Conservation (phyloP, 2,329 filamentous ascomycete species). For the Metarhizium brunneum region DNA sequence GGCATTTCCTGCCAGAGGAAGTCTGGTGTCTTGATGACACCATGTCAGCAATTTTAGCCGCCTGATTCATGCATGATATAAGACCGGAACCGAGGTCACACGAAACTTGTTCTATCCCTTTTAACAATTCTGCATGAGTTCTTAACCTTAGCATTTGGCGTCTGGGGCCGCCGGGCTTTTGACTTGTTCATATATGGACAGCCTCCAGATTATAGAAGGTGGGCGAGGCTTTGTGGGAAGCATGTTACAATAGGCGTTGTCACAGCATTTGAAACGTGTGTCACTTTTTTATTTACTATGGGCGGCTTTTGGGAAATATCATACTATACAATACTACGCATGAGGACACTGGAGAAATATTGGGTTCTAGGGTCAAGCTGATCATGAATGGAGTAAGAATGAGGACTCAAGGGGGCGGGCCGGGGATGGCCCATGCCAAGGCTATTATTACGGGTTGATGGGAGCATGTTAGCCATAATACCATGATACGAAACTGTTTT, state of each 20-base stretch:
- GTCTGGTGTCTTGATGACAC: slow-evolving; percentile 7
- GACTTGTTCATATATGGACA: slow-evolving; percentile 19
- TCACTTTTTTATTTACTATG: not conserved
- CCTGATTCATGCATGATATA: not conserved
- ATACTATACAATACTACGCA: slow-evolving; percentile 17
- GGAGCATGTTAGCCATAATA: slow-evolving; percentile 11
- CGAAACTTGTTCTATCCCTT: slow-evolving; percentile 1
- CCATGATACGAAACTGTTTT: slow-evolving; percentile 6
- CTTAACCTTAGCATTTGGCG: not conserved
- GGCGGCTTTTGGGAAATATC: slow-evolving; percentile 11
- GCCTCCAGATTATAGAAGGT: slow-evolving; percentile 22
- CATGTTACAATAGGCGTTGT: slow-evolving; percentile 26
- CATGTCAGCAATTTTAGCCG: not conserved
- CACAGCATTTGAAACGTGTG: slow-evolving; percentile 16
- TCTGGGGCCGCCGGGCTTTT: slow-evolving; percentile 6
- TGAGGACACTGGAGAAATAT: slow-evolving; percentile 2
- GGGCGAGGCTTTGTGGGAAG: slow-evolving; percentile 20
- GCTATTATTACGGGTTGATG: slow-evolving; percentile 7
- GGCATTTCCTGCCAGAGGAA: not conserved
- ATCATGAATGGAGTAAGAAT: not conserved
- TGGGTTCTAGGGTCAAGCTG: not conserved
- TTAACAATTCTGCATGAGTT: not conserved
- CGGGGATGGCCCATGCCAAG: slow-evolving; percentile 6
- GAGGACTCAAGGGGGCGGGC: not conserved
- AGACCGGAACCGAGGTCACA: not conserved